Evolutionary conservation across 225 moss, liverwort and hornwort species (phyloP).

Genomic region (Neckera pumila): DNA sequence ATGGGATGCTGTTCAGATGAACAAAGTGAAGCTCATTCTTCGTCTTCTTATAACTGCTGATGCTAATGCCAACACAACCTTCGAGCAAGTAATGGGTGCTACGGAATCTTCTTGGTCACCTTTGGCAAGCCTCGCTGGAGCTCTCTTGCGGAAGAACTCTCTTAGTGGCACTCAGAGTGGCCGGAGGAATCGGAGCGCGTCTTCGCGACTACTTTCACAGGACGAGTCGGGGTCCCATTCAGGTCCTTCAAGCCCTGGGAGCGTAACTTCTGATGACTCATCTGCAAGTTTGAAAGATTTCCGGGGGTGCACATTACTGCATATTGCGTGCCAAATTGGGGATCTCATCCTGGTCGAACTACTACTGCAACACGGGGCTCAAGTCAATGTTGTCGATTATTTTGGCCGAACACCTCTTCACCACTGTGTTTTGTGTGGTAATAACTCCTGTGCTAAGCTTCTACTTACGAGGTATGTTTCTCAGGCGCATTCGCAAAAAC

Average conservation of each 20-base stretch:
- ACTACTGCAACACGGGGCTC: conserved; percentile 82
- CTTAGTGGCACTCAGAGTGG: conserved; percentile 37
- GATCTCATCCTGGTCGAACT: conserved; percentile 73
- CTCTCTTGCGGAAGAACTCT: conserved; percentile 31
- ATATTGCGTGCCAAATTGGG: conserved; percentile 78
- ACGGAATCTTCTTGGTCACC: conserved; percentile 42
- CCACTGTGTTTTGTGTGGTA: conserved; percentile 59
- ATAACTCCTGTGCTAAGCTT: conserved; percentile 75
- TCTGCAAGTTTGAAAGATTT: conserved; percentile 38
- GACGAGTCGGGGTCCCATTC: conserved; percentile 26
- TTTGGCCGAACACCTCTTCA: conserved; percentile 83
- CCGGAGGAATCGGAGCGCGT: conserved; percentile 44
- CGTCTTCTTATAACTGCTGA: conserved; percentile 64
- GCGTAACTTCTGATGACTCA: conserved; percentile 20
- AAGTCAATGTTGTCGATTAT: conserved; percentile 53
- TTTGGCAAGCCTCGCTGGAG: conserved; percentile 42
- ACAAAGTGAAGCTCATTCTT: conserved; percentile 63
- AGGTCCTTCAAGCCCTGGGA: conserved; percentile 41
- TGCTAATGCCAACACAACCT: conserved; percentile 71
- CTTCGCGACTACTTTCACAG: conserved; percentile 21
- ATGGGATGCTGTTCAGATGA: conserved; percentile 70
- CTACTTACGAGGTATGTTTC: conserved; percentile 57
- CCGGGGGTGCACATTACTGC: conserved; percentile 75
- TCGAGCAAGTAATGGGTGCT: conserved; percentile 65
- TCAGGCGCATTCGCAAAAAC: neutral